These are phyloP conservation scores for Lanmaoa rubissima DNA, from an alignment of 768 basidiomycete species.

Conservation along the genomic window DNA sequence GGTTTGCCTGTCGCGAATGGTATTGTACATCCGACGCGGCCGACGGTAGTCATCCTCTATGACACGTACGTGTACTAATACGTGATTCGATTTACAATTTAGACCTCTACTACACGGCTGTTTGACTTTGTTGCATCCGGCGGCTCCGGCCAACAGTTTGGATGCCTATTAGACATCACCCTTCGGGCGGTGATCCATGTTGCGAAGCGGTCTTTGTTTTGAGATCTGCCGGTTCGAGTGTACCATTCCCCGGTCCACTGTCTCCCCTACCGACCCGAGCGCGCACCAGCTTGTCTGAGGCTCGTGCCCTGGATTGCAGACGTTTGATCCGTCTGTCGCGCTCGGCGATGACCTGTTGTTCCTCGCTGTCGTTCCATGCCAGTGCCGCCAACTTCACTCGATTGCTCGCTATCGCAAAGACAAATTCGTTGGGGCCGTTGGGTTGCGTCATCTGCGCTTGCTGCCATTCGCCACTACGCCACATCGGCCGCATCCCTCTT, in stretches of 20 bases:
- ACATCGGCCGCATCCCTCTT: not conserved
- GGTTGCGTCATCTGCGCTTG: not conserved
- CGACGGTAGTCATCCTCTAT: too few species aligned
- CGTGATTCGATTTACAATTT: not conserved
- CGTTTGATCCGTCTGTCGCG: not conserved
- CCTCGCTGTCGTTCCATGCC: not conserved
- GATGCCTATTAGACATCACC: not conserved
- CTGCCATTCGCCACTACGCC: too few species aligned
- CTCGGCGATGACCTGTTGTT: not conserved
- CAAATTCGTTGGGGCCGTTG: not conserved
- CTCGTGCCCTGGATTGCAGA: not conserved
- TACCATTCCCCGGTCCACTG: not conserved
- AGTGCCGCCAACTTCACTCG: too few species aligned
- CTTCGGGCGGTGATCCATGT: not conserved
- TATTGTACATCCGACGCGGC: too few species aligned
- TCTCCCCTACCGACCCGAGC: not conserved
- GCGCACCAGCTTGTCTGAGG: not conserved
- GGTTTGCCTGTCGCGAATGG: not conserved
- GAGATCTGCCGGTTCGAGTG: not conserved
- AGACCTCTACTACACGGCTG: too few species aligned
- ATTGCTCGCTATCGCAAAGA: not conserved
- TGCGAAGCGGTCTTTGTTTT: too few species aligned
- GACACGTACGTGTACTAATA: too few species aligned
- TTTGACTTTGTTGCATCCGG: not conserved
- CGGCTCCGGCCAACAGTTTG: not conserved